Conservation (phyloP, 441 rosid species). For the Populus hybrid region DNA sequence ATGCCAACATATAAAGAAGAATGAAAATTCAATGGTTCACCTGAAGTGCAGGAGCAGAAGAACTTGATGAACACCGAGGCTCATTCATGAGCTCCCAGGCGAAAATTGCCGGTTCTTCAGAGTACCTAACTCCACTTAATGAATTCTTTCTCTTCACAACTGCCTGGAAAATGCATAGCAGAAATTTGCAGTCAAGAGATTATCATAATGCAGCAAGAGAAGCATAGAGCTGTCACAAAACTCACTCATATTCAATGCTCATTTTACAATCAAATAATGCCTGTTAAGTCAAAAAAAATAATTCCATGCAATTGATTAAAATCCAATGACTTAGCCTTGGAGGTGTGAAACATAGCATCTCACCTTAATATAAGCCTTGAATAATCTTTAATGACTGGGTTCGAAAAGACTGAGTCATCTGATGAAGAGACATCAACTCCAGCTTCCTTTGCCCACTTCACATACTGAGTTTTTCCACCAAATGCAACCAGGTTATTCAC, state of each 20-base stretch:
- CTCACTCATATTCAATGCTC: background rate
- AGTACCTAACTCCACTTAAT: constrained; percentile 40
- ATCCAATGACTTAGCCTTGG: background rate
- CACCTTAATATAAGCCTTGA: constrained; percentile 40
- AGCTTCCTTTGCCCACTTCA: constrained; percentile 46
- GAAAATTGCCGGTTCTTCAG: constrained; percentile 50
- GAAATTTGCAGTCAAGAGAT: background rate
- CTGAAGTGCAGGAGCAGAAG: constrained; percentile 45
- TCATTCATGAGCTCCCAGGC: constrained; percentile 62
- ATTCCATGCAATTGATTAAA: background rate
- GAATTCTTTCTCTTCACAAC: constrained; percentile 48
- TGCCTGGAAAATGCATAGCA: constrained; percentile 24
- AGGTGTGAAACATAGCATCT: background rate
- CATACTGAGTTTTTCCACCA: constrained; percentile 54
- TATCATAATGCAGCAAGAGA: constrained; percentile 1
- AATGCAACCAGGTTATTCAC: constrained; percentile 46
- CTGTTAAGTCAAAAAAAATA: no score
- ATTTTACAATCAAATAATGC: background rate
- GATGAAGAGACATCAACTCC: constrained; percentile 29
- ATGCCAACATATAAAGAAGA: background rate
- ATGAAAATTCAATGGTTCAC: constrained; percentile 20
- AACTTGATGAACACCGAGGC: constrained; percentile 43
- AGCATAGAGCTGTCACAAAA: background rate
- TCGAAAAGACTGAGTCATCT: constrained; percentile 33
- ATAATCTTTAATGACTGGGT: constrained; percentile 35